Conservation (phyloP, 1,284 basidiomycete species). For the Mycosarcoma maydis region DNA sequence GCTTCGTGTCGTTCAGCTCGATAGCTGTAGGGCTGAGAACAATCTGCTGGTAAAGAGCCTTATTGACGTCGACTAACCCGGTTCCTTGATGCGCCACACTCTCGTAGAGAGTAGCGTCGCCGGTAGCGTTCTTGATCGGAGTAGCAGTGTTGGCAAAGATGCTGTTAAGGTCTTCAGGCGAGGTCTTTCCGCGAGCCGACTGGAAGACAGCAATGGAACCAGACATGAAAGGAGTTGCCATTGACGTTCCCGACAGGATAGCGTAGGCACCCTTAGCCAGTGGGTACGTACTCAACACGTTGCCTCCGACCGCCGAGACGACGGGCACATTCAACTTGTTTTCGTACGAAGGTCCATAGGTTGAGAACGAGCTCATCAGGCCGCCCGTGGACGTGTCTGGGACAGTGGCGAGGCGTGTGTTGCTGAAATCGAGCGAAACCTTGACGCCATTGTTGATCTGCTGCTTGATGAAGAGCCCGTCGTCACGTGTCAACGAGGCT, state of each 20-base stretch:
- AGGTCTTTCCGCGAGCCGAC: slow-evolving; percentile 69
- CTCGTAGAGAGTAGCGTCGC: slow-evolving; percentile 72
- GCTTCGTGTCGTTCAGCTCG: slow-evolving; percentile 77
- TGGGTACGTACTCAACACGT: slow-evolving; percentile 63
- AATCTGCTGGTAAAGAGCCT: slow-evolving; percentile 72
- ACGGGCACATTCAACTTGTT: slow-evolving; percentile 72
- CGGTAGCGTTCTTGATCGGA: slow-evolving; percentile 70
- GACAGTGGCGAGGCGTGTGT: slow-evolving; percentile 65
- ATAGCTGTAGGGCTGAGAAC: slow-evolving; percentile 74
- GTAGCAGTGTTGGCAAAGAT: slow-evolving; percentile 75
- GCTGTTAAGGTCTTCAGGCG: slow-evolving; percentile 66
- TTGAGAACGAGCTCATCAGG: slow-evolving; percentile 72
- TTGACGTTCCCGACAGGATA: slow-evolving; percentile 69
- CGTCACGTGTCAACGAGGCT: slow-evolving; percentile 44
- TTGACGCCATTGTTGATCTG: slow-evolving; percentile 69
- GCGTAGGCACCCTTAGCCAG: slow-evolving; percentile 67
- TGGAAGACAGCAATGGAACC: slow-evolving; percentile 76
- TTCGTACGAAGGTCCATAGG: slow-evolving; percentile 74
- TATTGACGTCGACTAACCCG: slow-evolving; percentile 75
- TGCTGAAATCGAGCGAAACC: slow-evolving; percentile 72
- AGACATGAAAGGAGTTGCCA: slow-evolving; percentile 71
- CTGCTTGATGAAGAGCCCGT: slow-evolving; percentile 66
- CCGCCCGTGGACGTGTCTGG: slow-evolving; percentile 71
- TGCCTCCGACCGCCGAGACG: slow-evolving; percentile 74
- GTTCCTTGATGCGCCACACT: slow-evolving; percentile 76